Percentiles rank a stretch among this genome's conserved stretches.
These are phyloP conservation scores for Letharia lupina DNA, from an alignment of 495 filamentous ascomycete genomes.

Conservation along the genomic window DNA sequence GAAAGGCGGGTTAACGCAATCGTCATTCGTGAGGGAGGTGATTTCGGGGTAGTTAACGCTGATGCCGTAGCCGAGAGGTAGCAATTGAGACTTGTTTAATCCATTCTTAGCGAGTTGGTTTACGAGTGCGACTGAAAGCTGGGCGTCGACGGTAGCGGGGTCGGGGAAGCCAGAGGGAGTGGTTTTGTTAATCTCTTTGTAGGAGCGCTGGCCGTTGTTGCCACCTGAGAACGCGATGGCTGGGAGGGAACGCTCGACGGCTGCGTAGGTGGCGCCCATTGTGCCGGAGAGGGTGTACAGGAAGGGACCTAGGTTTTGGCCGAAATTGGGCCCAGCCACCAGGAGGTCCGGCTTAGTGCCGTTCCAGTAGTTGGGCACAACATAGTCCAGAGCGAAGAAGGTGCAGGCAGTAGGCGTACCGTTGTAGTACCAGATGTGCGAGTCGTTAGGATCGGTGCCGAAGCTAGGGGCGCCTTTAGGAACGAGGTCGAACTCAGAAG, in stretches of 20 bases:
- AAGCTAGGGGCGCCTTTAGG: slow-evolving; percentile 24
- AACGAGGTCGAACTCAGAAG: slow-evolving; percentile 28
- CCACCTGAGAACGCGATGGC: slow-evolving; percentile 33
- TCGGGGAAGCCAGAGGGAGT: slow-evolving; percentile 28
- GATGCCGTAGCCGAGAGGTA: slow-evolving; percentile 35
- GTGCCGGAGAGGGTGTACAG: slow-evolving; percentile 34
- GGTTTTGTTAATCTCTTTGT: slow-evolving; percentile 12
- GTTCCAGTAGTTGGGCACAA: slow-evolving; percentile 39
- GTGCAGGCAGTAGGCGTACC: slow-evolving; percentile 36
- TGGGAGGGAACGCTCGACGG: slow-evolving; percentile 33
- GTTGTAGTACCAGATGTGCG: slow-evolving; percentile 42
- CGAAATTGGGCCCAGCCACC: slow-evolving; percentile 37
- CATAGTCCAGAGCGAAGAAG: slow-evolving; percentile 40
- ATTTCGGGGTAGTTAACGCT: slow-evolving; percentile 32
- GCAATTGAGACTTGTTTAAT: slow-evolving; percentile 21
- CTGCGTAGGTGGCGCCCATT: slow-evolving; percentile 33
- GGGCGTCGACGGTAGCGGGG: slow-evolving; percentile 31
- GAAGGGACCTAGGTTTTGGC: slow-evolving; percentile 33
- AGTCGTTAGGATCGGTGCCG: slow-evolving; percentile 34
- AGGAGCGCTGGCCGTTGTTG: slow-evolving; percentile 20
- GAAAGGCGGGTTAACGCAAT: slow-evolving; percentile 32
- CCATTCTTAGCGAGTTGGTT: slow-evolving; percentile 30
- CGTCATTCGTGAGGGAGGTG: slow-evolving; percentile 25
- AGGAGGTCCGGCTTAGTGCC: slow-evolving; percentile 33
- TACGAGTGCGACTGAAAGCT: slow-evolving; percentile 30